phyloP scores from a whole-genome alignment of 2,329 filamentous ascomycete species.

The Xylariaceae sp. region DNA sequence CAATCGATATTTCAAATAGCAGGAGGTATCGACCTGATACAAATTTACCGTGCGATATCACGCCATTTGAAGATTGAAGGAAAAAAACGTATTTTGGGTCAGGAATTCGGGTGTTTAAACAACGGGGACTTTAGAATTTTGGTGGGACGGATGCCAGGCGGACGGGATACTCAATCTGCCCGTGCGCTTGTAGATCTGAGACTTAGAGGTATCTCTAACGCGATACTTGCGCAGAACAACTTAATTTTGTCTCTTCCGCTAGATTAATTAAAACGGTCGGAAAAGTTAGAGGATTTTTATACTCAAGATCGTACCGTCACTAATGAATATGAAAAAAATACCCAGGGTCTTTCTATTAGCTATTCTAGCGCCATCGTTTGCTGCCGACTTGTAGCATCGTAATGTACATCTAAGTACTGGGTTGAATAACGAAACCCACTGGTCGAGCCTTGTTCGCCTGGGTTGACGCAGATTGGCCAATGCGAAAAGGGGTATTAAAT shows the following conservation, averaged over 20 bases:
- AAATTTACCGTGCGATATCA: slow-evolving; percentile 2
- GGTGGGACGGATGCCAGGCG: slow-evolving; percentile 17
- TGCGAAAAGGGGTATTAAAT: slow-evolving; percentile 27
- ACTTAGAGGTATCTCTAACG: no score
- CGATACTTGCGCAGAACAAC: no score
- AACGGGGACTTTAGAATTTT: not conserved
- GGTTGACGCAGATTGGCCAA: slow-evolving; percentile 20
- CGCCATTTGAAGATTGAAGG: not conserved
- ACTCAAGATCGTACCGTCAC: no score
- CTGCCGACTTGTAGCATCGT: not conserved
- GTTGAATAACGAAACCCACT: no score
- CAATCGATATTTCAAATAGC: not conserved
- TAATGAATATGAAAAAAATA: no score
- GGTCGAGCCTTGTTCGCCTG: no score
- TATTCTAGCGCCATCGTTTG: not conserved
- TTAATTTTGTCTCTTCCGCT: no score
- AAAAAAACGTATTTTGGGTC: not conserved
- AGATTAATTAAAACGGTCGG: no score
- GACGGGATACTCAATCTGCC: slow-evolving; percentile 17
- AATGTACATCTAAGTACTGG: slow-evolving; percentile 4
- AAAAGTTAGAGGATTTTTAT: no score
- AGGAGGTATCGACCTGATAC: not conserved
- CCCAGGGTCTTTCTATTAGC: no score
- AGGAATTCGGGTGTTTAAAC: slow-evolving; percentile 4
- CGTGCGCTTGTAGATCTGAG: not conserved